Evolutionary conservation across 208 protist species (phyloP), one percentile per base, ranked within the genome.

Genomic region (Leishmania arabica): DNA sequence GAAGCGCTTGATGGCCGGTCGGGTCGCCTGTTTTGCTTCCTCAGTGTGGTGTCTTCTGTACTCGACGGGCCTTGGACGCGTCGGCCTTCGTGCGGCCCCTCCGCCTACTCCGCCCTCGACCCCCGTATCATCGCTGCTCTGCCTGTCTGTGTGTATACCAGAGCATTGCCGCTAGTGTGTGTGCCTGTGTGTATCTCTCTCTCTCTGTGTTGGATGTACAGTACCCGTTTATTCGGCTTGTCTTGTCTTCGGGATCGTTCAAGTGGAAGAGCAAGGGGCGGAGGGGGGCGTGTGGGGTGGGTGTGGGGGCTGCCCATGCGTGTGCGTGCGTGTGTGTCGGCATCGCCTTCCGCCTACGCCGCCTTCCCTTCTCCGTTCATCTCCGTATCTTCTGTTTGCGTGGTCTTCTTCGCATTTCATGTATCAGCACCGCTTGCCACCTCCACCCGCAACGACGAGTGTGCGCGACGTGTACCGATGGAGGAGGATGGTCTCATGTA

Each of bases 401-500:
- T 73, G 8, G 5, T 31, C 24, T 9, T 31, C 27, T 31, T 34
- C 42, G 69, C 9, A 15, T 17, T 15, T 73, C 42, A 73, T 53
- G 69, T 73, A 49, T 73, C 17, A 34, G 69, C 2, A 11, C 37
- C 42, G 45, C 69, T 73, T 73, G 8, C 5, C 17, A 13, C 27
- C 42, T 31, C 45, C 37, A 34, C 27, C 69, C 24, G 19, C 69
- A 54, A 53, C 27, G 17, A 73, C 45, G 45, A 6, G 42, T 54
- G 24, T 37, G 69, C 51, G 42, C 31, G 27, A 21, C 45, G 40
- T 47, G 31, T 73, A 11, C 69, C 42, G 9, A 54, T 49, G 69
- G 11, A 70, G 37, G 65, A 31, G 62, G n/a, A 34, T 19, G 27
- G 69, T 17, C 40, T 73, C 42, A 73, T 73, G 69, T 73, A 73